phyloP scores from a whole-genome alignment of 306 rosid species.

The Vicia faba region DNA sequence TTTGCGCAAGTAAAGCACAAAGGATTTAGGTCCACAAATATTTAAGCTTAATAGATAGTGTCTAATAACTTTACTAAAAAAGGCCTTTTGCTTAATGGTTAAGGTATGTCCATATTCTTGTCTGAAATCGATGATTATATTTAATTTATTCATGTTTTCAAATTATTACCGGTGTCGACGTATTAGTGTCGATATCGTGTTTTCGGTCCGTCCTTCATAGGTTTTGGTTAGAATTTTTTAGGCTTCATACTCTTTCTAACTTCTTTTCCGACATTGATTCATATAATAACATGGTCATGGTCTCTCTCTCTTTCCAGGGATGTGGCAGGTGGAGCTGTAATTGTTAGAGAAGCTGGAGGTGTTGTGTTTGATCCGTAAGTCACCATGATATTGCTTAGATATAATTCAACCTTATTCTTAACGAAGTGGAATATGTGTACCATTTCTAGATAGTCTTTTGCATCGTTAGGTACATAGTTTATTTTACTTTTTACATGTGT shows the following conservation, averaged over 20 bases:
- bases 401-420: conserved; percentile 27
- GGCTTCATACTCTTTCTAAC: not conserved
- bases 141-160: too few relatives aligned
- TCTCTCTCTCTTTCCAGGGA: conserved; percentile 63
- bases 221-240: not conserved
- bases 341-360: conserved; percentile 97
- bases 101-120: too few relatives aligned
- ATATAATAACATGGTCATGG: conserved; percentile 1
- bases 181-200: too few relatives aligned
- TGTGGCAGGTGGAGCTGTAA: conserved; percentile 97
- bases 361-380: conserved; percentile 94
- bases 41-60: not conserved
- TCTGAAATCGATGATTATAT: too few relatives aligned
- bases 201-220: too few relatives aligned
- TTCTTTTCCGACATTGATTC: not conserved
- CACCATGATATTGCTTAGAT: conserved; percentile 27
- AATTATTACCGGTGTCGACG: too few relatives aligned
- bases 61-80: not conserved
- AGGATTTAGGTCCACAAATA: not conserved
- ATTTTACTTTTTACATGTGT: conserved; percentile 31
- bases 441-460: conserved; percentile 39
- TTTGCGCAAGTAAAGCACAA: not conserved
- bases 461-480: conserved; percentile 39
- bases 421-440: conserved; percentile 19
- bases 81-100: not conserved